A percentile compares a stretch with the other conserved stretches of the same genome.
phyloP scores from a whole-genome alignment of 2,329 filamentous ascomycete species.

The Zymoseptoria crescenta region DNA sequence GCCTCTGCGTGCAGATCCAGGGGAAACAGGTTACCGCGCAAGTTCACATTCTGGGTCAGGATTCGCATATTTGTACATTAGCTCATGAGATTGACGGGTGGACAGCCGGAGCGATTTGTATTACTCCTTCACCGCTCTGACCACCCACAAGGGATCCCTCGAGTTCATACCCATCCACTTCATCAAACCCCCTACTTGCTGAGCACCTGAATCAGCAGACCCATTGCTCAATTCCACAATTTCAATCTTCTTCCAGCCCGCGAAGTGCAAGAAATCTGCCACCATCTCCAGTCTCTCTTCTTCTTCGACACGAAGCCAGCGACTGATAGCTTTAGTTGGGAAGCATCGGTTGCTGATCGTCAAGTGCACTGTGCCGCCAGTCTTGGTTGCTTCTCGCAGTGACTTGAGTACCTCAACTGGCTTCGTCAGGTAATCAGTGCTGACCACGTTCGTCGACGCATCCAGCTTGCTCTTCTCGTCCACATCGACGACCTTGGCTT shows the following conservation, averaged over 20 bases:
- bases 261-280: slow-evolving; percentile 45
- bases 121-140: slow-evolving; percentile 30
- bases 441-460: slow-evolving; percentile 44
- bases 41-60: too few relatives aligned
- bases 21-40: too few relatives aligned
- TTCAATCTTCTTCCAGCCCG: slow-evolving; percentile 46
- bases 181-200: slow-evolving; percentile 21
- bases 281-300: slow-evolving; percentile 43
- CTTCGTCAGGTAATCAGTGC: slow-evolving; percentile 44
- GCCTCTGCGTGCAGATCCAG: too few relatives aligned
- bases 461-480: slow-evolving; percentile 30
- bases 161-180: slow-evolving; percentile 27
- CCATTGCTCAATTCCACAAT: slow-evolving; percentile 44
- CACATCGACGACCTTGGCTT: slow-evolving; percentile 5
- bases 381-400: slow-evolving; percentile 33
- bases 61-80: not conserved
- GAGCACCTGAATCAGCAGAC: slow-evolving; percentile 17
- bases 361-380: slow-evolving; percentile 43
- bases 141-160: slow-evolving; percentile 40
- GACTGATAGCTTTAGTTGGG: slow-evolving; percentile 44
- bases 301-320: slow-evolving; percentile 42
- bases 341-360: slow-evolving; percentile 47
- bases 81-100: not conserved
- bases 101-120: not conserved
- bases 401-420: slow-evolving; percentile 40